phyloP scores from a whole-genome alignment of 2,329 filamentous ascomycete species.

The Phaeosphaeriaceae sp. region DNA sequence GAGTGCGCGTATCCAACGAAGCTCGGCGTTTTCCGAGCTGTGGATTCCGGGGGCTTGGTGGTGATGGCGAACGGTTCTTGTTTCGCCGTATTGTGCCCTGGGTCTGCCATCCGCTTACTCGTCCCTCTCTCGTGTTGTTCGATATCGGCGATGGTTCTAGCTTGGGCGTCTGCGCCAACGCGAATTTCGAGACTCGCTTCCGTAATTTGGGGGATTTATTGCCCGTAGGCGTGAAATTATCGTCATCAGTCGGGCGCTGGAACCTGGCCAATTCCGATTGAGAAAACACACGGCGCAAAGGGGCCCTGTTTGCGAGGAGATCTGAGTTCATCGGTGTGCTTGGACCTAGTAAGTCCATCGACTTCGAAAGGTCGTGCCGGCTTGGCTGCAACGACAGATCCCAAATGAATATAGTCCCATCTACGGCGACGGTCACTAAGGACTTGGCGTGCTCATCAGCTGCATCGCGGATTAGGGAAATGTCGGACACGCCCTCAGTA shows the following conservation, averaged over 20 bases:
- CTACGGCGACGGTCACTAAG: constrained; percentile 58
- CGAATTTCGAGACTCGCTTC: constrained; percentile 62
- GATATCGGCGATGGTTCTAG: constrained; percentile 52
- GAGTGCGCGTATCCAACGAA: constrained; percentile 59
- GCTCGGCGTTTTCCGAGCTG: constrained; percentile 52
- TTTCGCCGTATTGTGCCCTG: constrained; percentile 34
- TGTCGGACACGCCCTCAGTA: constrained; percentile 89
- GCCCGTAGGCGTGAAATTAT: constrained; percentile 46
- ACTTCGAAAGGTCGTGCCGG: constrained; percentile 43
- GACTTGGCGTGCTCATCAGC: constrained; percentile 60
- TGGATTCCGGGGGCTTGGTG: constrained; percentile 45
- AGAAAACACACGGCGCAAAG: constrained; percentile 84
- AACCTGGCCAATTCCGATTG: constrained; percentile 87
- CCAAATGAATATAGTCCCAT: constrained; percentile 61
- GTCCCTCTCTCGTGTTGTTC: constrained; percentile 30
- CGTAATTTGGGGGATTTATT: constrained; percentile 59
- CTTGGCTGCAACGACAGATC: constrained; percentile 37
- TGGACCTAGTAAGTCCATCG: constrained; percentile 46
- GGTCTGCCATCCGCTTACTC: constrained; percentile 20
- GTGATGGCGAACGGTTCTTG: constrained; percentile 52
- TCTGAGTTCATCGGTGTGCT: constrained; percentile 42
- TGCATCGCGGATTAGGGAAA: constrained; percentile 62
- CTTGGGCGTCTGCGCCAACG: constrained; percentile 54
- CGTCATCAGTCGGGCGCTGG: constrained; percentile 57
- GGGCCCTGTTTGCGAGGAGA: constrained; percentile 62